A percentile compares a stretch with the other conserved stretches of the same genome.
Conservation (phyloP, 495 filamentous ascomycete species). For the Pseudevernia furfuracea region DNA sequence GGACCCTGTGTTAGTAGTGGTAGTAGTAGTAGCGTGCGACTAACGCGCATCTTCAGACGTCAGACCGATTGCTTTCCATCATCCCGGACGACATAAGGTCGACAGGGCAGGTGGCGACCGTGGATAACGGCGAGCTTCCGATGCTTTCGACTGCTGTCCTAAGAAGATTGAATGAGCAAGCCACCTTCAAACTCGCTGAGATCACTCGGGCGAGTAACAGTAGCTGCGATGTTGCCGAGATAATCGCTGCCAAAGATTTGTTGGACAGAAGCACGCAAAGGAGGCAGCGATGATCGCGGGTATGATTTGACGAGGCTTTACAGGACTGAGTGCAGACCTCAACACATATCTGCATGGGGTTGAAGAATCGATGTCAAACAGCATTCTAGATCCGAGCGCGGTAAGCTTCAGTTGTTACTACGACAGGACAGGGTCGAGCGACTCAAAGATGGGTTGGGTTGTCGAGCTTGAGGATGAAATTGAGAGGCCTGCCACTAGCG, state of each 20-base stretch:
- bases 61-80: constrained; percentile 20
- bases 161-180: constrained; percentile 60
- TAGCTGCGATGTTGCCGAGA: constrained; percentile 62
- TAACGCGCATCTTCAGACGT: constrained; percentile 17
- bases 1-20: constrained; percentile 10
- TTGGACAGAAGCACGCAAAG: constrained; percentile 40
- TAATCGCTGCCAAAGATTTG: constrained; percentile 69
- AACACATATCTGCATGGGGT: neutral
- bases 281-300: constrained; percentile 13
- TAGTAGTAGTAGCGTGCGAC: neutral
- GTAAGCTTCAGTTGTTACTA: neutral
- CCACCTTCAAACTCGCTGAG: constrained; percentile 65
- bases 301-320: neutral
- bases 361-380: neutral
- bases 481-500: neutral
- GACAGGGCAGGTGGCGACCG: neutral
- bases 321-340: neutral
- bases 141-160: constrained; percentile 45
- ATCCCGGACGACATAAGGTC: constrained; percentile 4
- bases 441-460: neutral
- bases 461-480: too few species aligned
- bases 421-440: neutral
- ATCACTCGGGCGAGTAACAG: constrained; percentile 60
- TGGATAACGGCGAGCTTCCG: constrained; percentile 14
- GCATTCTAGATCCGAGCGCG: neutral